Conservation (phyloP, 306 rosid genomes). For the Rosa rugosa region DNA sequence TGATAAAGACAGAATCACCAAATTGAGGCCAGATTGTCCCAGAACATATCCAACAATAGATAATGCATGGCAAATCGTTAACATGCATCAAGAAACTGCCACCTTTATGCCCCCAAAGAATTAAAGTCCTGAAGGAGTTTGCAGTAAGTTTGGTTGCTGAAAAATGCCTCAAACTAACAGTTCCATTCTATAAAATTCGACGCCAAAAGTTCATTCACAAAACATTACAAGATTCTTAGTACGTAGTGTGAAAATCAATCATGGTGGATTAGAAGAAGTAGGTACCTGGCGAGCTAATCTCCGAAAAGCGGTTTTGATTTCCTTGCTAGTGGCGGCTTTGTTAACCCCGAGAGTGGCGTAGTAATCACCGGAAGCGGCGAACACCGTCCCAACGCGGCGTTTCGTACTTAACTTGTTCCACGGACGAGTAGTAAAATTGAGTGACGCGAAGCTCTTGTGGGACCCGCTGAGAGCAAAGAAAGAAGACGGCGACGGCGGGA, state of each 20-base stretch:
- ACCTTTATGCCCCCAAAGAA: too few species aligned
- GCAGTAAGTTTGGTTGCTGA: too few species aligned
- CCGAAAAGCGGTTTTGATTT: constrained; percentile 93
- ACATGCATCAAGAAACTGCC: too few species aligned
- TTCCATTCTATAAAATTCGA: too few species aligned
- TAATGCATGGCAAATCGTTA: too few species aligned
- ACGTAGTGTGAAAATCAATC: background rate
- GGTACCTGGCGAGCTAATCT: constrained; percentile 94
- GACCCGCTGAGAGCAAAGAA: constrained; percentile 44
- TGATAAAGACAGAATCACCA: background rate
- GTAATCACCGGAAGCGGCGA: constrained; percentile 78
- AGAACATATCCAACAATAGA: background rate
- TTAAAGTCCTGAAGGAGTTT: too few species aligned
- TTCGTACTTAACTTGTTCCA: constrained; percentile 22
- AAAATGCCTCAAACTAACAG: too few species aligned
- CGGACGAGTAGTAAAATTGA: constrained; percentile 20
- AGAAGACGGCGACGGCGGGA: constrained; percentile 28
- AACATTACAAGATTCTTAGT: background rate
- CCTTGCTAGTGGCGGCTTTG: constrained; percentile 75
- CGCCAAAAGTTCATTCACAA: too few species aligned
- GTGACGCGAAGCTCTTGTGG: constrained; percentile 33
- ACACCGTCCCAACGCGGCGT: constrained; percentile 45
- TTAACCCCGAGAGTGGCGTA: constrained; percentile 82
- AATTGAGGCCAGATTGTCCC: background rate
- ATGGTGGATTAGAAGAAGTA: background rate